Base-by-base conservation (phyloP, 768 basidiomycete species). In the Lactifluus rugatus region DNA sequence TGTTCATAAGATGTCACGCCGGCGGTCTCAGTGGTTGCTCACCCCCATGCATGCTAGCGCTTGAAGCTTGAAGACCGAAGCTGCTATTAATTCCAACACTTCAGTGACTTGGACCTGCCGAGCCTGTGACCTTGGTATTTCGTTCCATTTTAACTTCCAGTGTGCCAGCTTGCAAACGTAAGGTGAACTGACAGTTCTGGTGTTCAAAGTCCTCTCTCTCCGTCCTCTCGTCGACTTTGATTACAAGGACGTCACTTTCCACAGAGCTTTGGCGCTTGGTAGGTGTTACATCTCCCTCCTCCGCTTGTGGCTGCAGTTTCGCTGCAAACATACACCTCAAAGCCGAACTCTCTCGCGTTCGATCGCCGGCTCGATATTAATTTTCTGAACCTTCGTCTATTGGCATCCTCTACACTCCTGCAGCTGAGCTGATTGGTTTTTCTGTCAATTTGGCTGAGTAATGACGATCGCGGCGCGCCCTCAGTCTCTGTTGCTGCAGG, bases 381-480 rank as follows among this genome's bases (percentile, higher is more conserved):
- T 65, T 13, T 61, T 66, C 56, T 66, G 65, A 64, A 64, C 65
- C 14, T 65, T 31, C 31, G 62, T 57, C 61, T 64, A 26, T 28
- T 39, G 4, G 16, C 21, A 19, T 10, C 9, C 32, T 23, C 8
- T 13, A 19, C 42, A 4, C 42, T 39, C n/a, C 26, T 11, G 13
- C 34, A 17, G 21, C 28, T 7, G 8, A 28, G 3, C 36, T 57
- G 36, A 23, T 26, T 16, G 16, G 10, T 49, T 7, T 23, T 31
- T 16, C 10, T 48, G 7, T 23, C 32, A 36, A 37, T 11, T 19
- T 1, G 66, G 66, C 8, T 67, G 62, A 56, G 63, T 49, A 28
- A 46, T 65, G 34, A 55, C 61, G 2, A 64, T 67, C 65, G 61
- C 65, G 1, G 66, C 63, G 2, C 63, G 60, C 45, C 39, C 58